These are phyloP conservation scores for Aspergillaceae sp. DNA, from an alignment of 2,329 filamentous ascomycete species.

Conservation along the genomic window DNA sequence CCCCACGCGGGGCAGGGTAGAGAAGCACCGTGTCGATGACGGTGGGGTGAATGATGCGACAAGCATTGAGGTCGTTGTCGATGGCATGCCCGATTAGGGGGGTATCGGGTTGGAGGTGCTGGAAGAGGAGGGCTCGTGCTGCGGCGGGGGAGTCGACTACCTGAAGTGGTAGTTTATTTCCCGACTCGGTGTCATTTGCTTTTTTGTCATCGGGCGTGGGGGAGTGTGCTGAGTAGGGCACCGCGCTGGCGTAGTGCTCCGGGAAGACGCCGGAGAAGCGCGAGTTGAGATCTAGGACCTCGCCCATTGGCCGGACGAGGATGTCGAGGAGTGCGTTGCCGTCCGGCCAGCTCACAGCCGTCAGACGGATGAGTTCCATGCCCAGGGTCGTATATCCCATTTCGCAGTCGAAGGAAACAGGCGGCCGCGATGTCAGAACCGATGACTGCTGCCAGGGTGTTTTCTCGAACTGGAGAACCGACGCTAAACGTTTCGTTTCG, in stretches of 20 bases:
- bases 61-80: conserved; percentile 86
- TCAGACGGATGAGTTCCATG: conserved; percentile 81
- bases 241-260: conserved; percentile 64
- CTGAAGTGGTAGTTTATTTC: conserved; percentile 41
- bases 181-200: conserved; percentile 21
- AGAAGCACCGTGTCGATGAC: conserved; percentile 80
- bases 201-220: conserved; percentile 7
- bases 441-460: conserved; percentile 49
- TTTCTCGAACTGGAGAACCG: conserved; percentile 66
- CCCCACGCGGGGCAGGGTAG: conserved; percentile 69
- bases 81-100: conserved; percentile 87
- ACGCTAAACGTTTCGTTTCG: conserved; percentile 65
- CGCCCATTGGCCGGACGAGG: conserved; percentile 73
- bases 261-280: conserved; percentile 80
- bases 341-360: conserved; percentile 77
- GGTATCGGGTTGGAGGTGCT: conserved; percentile 64
- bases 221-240: conserved; percentile 38
- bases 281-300: conserved; percentile 83
- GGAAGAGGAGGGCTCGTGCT: conserved; percentile 70
- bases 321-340: conserved; percentile 71
- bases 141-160: conserved; percentile 67
- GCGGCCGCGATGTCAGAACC: conserved; percentile 23
- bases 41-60: conserved; percentile 73
- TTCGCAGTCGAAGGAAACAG: conserved; percentile 86
- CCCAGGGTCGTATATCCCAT: conserved; percentile 93